Percentiles rank a stretch among this genome's conserved stretches.
Conservation (phyloP, 2,329 filamentous ascomycete species). For the Myrmaecium sp. region DNA sequence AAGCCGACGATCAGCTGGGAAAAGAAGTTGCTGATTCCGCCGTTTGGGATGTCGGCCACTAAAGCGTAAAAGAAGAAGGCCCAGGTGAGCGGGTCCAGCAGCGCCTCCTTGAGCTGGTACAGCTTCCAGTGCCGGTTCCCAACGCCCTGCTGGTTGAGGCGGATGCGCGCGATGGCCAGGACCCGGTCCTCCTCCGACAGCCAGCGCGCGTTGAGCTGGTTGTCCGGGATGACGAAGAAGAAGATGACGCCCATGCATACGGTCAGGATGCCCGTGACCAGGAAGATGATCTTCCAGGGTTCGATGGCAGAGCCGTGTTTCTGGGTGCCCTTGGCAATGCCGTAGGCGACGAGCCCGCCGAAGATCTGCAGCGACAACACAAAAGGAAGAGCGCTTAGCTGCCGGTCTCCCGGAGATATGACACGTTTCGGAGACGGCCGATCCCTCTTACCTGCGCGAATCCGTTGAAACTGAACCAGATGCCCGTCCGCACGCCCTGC, state of each 20-base stretch:
- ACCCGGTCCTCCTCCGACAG: conserved; percentile 49
- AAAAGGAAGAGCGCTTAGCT: too few species aligned
- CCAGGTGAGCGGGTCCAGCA: conserved; percentile 38
- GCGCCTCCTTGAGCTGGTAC: conserved; percentile 41
- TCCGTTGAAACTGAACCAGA: conserved; percentile 56
- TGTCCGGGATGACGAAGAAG: conserved; percentile 36
- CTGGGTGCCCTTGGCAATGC: conserved; percentile 39
- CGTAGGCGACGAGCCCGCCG: conserved; percentile 45
- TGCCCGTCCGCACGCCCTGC: conserved; percentile 43
- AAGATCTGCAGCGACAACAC: conserved; percentile 30
- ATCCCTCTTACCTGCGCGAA: conserved; percentile 27
- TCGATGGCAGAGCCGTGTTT: conserved; percentile 40
- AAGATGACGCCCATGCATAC: conserved; percentile 24
- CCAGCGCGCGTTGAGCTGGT: conserved; percentile 43
- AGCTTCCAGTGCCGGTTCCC: conserved; percentile 48
- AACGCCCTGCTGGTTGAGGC: conserved; percentile 55
- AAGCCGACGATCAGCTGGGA: conserved; percentile 44
- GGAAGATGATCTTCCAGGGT: conserved; percentile 46
- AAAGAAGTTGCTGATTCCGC: conserved; percentile 44
- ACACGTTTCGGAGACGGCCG: too few species aligned
- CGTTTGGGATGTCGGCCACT: conserved; percentile 39
- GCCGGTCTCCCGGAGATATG: background rate
- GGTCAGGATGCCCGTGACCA: conserved; percentile 28
- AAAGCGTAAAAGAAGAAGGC: conserved; percentile 41
- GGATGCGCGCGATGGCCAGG: conserved; percentile 49